A percentile compares a stretch with the other conserved stretches of the same genome.
These are phyloP conservation scores for Raddia distichophylla DNA, from an alignment of 176 grass and related monocot genomes.

Conservation along the genomic window DNA sequence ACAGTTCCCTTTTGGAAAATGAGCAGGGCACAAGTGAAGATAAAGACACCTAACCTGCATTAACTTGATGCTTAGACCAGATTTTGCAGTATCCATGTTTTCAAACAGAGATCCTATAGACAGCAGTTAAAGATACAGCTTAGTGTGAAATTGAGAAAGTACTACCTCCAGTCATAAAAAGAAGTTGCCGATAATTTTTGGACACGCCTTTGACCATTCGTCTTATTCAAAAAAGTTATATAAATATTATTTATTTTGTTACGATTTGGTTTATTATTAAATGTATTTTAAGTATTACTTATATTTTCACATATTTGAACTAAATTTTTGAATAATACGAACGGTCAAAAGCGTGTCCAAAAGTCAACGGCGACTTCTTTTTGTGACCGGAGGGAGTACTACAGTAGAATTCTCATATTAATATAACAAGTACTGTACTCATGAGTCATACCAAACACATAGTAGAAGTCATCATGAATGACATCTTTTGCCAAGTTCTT, in stretches of 20 bases:
- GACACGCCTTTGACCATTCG: too few species aligned
- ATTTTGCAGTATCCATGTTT: slow-evolving; percentile 59
- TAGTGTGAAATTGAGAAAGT: background rate
- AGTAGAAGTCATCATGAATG: slow-evolving; percentile 85
- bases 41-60: slow-evolving; percentile 72
- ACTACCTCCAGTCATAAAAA: background rate
- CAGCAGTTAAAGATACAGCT: background rate
- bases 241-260: too few species aligned
- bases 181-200: too few species aligned
- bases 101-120: slow-evolving; percentile 80
- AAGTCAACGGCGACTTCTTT: too few species aligned
- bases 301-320: too few species aligned
- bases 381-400: too few species aligned
- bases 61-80: slow-evolving; percentile 73
- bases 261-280: too few species aligned
- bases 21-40: background rate
- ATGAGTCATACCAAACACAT: slow-evolving; percentile 71
- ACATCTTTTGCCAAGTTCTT: slow-evolving; percentile 97
- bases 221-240: too few species aligned
- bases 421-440: slow-evolving; percentile 30
- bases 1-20: background rate
- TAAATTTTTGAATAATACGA: too few species aligned
- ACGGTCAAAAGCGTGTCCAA: too few species aligned
- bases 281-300: too few species aligned
- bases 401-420: slow-evolving; percentile 7